Evolutionary conservation across 2,329 filamentous ascomycete species (phyloP), one percentile per base, ranked within the genome.

Genomic region (Curvularia verruculosa): DNA sequence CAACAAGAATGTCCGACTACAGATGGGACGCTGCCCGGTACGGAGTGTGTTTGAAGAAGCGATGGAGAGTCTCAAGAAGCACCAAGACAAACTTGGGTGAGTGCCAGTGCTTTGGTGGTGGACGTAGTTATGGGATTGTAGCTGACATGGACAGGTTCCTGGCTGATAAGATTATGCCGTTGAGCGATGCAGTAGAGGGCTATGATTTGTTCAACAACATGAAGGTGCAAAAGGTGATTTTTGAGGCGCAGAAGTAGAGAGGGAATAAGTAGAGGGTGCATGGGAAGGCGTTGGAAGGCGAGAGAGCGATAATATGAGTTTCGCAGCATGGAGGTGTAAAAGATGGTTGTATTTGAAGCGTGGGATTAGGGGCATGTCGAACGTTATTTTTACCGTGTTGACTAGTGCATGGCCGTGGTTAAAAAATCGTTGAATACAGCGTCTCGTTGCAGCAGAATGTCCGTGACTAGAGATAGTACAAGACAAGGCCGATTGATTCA

Each of bases 201-300:
- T 84, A 84, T 58, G 79, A 81, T 44, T 67, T 82, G 21, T 84
- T 84, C 65, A 80, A 84, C 68, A 79, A 79, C 71, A 80, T 81
- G 77, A 79, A 83, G 74, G 80, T 78, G 41, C 80, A 82, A 63
- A 84, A 84, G 72, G 78, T 83, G 24, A 77, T 83, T 8, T 84
- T 84, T 63, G 78, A 80, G 61, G 78, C 77, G 29, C 69, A 73
- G 50, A 72, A 76, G 68, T 77, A n/a, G n/a, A n/a, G n/a, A n/a
- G n/a, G n/a, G n/a, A n/a, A n/a, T n/a, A n/a, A n/a, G n/a, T n/a
- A 70, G 58, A 34, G 31, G 47, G 34, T 41, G 39, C 39, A 39
- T 49, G 28, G 18, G 43, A 44, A 29, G 59, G 52, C 49, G 52
- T 26, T 52, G 43, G 49, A 36, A 18, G 40, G 48, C 19, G 31